Evolutionary conservation across 129 eudicot genomes (phyloP).

Genomic region (Arctium minus): DNA sequence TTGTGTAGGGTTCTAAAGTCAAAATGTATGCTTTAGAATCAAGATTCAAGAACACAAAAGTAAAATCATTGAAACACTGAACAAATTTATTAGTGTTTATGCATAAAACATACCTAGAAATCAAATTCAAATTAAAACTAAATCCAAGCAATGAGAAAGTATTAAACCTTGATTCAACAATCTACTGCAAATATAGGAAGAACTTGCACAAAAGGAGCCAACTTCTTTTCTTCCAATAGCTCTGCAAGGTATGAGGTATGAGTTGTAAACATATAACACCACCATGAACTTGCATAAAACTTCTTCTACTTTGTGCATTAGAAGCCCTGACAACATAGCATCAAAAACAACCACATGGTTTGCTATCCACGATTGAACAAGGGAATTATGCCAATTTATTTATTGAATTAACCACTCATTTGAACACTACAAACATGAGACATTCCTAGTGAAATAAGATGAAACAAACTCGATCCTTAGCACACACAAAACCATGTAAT

Average conservation of each 20-base stretch:
- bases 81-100: not conserved
- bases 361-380: too few relatives aligned
- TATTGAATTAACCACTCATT: too few relatives aligned
- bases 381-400: too few relatives aligned
- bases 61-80: not conserved
- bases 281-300: conserved; percentile 11
- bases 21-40: not conserved
- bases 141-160: conserved; percentile 28
- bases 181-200: conserved; percentile 54
- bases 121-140: not conserved
- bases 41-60: not conserved
- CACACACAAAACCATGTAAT: too few relatives aligned
- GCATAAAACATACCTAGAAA: conserved; percentile 5
- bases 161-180: conserved; percentile 59
- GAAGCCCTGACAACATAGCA: too few relatives aligned
- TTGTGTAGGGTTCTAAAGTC: not conserved
- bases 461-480: too few relatives aligned
- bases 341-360: too few relatives aligned
- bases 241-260: conserved; percentile 45
- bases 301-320: not conserved
- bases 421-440: too few relatives aligned
- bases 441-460: too few relatives aligned
- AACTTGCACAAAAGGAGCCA: conserved; percentile 53
- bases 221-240: conserved; percentile 56
- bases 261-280: conserved; percentile 28